These are phyloP conservation scores for Tetradesmus lagerheimii DNA, from an alignment of 139 green algal genomes.

Conservation along the genomic window DNA sequence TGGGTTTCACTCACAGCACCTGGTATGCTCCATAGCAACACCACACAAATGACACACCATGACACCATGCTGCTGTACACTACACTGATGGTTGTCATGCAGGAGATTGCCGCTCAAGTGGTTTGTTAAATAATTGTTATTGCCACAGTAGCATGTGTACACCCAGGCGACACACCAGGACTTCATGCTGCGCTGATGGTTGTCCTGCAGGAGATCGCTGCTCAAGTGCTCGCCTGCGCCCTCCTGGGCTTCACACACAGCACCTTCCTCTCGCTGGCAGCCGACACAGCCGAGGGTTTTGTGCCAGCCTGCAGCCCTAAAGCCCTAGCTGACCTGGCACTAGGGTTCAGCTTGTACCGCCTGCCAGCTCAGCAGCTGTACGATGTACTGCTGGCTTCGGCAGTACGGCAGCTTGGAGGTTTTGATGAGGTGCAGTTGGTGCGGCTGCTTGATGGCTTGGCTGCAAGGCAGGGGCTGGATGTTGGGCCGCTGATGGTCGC, in stretches of 20 bases:
- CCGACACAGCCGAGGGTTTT: neutral
- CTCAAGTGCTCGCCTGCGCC: neutral
- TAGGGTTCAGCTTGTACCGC: slow-evolving; percentile 17
- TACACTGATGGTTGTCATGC: neutral
- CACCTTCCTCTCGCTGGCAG: slow-evolving; percentile 19
- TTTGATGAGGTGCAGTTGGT: slow-evolving; percentile 32
- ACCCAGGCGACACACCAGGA: too few species aligned
- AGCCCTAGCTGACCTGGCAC: slow-evolving; percentile 29
- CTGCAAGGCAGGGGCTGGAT: neutral
- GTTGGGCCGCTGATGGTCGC: neutral
- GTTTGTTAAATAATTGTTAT: too few species aligned
- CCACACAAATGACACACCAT: too few species aligned
- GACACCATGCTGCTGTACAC: too few species aligned
- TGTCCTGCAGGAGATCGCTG: neutral
- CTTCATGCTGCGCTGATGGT: neutral
- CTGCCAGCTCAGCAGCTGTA: neutral
- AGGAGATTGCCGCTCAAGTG: slow-evolving; percentile 10
- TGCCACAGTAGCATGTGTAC: too few species aligned
- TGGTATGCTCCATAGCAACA: too few species aligned
- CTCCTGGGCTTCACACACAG: slow-evolving; percentile 27
- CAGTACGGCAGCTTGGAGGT: neutral
- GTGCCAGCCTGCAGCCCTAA: neutral
- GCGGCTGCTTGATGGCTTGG: slow-evolving; percentile 18
- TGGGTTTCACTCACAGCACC: slow-evolving; percentile 33
- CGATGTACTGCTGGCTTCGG: neutral